These are phyloP conservation scores for Cladorrhinum sp. DNA, from an alignment of 2,329 filamentous ascomycete genomes.

Conservation along the genomic window DNA sequence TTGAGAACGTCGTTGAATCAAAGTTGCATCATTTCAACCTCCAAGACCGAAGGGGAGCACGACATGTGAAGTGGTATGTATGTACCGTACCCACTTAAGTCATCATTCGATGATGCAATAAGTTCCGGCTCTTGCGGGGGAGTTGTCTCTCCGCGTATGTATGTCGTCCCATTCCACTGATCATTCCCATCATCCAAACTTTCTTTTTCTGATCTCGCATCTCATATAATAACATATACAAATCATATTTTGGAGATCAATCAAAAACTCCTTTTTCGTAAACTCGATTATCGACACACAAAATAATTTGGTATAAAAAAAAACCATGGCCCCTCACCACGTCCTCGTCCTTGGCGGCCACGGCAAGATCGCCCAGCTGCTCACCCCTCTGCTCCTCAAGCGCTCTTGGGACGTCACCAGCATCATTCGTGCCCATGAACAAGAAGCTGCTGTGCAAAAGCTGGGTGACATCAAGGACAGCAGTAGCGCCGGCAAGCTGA, in stretches of 20 bases:
- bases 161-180: neutral
- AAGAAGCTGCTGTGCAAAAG: slow-evolving; percentile 61
- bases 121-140: neutral
- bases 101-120: neutral
- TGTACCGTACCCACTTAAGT: neutral
- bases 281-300: neutral
- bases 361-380: slow-evolving; percentile 71
- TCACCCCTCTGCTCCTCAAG: slow-evolving; percentile 73
- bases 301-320: neutral
- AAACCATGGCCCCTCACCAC: slow-evolving; percentile 38
- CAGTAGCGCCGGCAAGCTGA: slow-evolving; percentile 56
- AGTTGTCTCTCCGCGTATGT: too few species aligned
- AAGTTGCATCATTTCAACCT: too few species aligned
- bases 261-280: too few species aligned
- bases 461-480: slow-evolving; percentile 49
- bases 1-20: too few species aligned
- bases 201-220: neutral
- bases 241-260: too few species aligned
- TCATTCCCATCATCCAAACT: neutral
- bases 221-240: neutral
- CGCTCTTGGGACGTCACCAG: slow-evolving; percentile 75
- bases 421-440: slow-evolving; percentile 70
- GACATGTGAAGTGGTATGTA: neutral
- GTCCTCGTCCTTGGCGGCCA: slow-evolving; percentile 78
- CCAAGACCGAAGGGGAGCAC: neutral